These are phyloP conservation scores for Fragaria vesca DNA, from an alignment of 306 rosid genomes.

Conservation along the genomic window DNA sequence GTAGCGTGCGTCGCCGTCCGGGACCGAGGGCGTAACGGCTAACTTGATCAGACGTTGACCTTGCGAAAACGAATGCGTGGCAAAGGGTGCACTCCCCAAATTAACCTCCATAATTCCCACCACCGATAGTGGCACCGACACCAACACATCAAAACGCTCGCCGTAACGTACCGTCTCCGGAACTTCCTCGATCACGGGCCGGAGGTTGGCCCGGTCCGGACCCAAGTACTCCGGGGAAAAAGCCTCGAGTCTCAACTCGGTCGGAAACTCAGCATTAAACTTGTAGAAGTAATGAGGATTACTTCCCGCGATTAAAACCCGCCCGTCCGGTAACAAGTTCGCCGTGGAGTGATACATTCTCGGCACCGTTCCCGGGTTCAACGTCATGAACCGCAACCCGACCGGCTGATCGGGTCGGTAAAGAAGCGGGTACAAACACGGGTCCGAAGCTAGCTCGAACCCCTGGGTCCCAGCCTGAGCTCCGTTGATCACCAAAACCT, in stretches of 20 bases:
- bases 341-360: conserved; percentile 85
- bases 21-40: conserved; percentile 42
- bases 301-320: conserved; percentile 72
- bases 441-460: conserved; percentile 58
- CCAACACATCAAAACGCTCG: conserved; percentile 45
- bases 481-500: conserved; percentile 73
- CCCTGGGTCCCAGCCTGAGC: conserved; percentile 84
- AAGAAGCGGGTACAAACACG: conserved; percentile 69
- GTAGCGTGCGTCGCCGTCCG: conserved; percentile 42
- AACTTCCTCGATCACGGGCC: conserved; percentile 53
- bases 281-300: conserved; percentile 66
- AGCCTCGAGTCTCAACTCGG: conserved; percentile 71
- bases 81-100: conserved; percentile 68
- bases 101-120: conserved; percentile 80
- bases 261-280: conserved; percentile 54
- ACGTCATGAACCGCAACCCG: conserved; percentile 79
- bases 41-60: conserved; percentile 86
- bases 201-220: conserved; percentile 48
- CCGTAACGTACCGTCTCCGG: conserved; percentile 61
- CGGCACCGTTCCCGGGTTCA: conserved; percentile 73
- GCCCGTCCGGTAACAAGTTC: conserved; percentile 74
- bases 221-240: conserved; percentile 80
- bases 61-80: conserved; percentile 85
- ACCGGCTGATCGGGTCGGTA: conserved; percentile 65
- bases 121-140: conserved; percentile 56